Percentiles rank a stretch among this genome's conserved stretches.
Conservation (phyloP, 371 early-diverging fungal genomes). For the Mucor saturninus region DNA sequence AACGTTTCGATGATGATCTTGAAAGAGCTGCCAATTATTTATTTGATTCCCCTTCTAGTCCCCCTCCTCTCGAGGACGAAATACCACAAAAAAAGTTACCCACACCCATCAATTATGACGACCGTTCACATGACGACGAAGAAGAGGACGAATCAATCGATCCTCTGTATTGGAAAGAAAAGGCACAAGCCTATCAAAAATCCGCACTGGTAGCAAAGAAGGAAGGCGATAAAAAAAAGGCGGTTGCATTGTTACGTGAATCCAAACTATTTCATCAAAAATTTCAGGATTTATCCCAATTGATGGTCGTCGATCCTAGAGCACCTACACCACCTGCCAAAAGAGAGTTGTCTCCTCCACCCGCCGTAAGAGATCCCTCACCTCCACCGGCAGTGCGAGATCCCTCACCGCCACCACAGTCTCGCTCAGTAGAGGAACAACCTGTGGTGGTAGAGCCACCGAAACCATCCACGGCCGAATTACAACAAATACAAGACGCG, state of each 20-base stretch:
- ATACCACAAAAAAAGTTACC: background rate
- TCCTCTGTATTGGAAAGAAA: slow-evolving; percentile 28
- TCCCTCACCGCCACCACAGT: background rate
- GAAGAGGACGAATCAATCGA: slow-evolving; percentile 20
- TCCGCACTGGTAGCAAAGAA: slow-evolving; percentile 47
- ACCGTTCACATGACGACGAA: background rate
- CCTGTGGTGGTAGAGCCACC: background rate
- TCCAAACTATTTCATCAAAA: slow-evolving; percentile 39
- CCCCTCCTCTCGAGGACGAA: background rate
- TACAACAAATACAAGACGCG: slow-evolving; percentile 16
- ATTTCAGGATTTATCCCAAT: slow-evolving; percentile 21
- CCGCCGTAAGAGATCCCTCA: background rate
- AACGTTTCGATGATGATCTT: slow-evolving; percentile 34
- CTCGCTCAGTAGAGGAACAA: background rate
- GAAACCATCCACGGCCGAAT: slow-evolving; percentile 4
- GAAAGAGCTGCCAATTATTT: slow-evolving; percentile 46
- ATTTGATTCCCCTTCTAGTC: slow-evolving; percentile 26
- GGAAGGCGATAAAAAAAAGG: slow-evolving; percentile 48
- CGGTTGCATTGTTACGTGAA: slow-evolving; percentile 42
- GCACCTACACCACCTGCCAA: background rate
- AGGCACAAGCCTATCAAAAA: slow-evolving; percentile 40
- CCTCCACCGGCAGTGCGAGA: background rate
- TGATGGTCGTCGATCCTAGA: background rate
- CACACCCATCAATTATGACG: background rate
- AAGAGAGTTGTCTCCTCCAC: background rate